Evolutionary conservation across 371 early-diverging fungal genomes (phyloP).

Genomic region (Dinochytrium kinnereticum): DNA sequence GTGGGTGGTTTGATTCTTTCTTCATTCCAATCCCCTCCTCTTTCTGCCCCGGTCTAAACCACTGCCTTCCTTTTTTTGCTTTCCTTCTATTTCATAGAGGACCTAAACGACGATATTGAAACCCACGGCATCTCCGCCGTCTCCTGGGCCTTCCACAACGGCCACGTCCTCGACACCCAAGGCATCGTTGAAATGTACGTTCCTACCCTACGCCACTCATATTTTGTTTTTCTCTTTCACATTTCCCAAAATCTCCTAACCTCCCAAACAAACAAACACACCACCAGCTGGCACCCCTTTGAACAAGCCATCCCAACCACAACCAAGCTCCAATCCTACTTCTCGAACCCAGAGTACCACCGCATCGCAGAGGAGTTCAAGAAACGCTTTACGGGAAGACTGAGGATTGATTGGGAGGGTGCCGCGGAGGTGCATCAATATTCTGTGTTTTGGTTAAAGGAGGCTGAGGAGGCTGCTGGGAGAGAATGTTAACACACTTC

Average conservation of each 20-base stretch:
- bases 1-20: neutral
- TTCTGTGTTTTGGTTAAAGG: neutral
- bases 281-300: constrained; percentile 23
- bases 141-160: constrained; percentile 27
- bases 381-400: neutral
- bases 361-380: neutral
- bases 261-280: neutral
- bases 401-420: neutral
- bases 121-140: constrained; percentile 30
- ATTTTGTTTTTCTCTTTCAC: no score
- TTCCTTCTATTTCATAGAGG: neutral
- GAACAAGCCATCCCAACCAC: constrained; percentile 13
- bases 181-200: constrained; percentile 29
- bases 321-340: neutral
- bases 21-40: neutral
- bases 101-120: constrained; percentile 17
- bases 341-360: neutral
- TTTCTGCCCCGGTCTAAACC: neutral
- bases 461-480: neutral
- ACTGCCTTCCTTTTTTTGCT: neutral
- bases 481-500: no score
- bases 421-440: neutral
- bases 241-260: no score
- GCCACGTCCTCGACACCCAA: constrained; percentile 24
- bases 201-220: neutral